These are phyloP conservation scores for Eimeria necatrix DNA, from an alignment of 169 alveolate species.

Conservation along the genomic window DNA sequence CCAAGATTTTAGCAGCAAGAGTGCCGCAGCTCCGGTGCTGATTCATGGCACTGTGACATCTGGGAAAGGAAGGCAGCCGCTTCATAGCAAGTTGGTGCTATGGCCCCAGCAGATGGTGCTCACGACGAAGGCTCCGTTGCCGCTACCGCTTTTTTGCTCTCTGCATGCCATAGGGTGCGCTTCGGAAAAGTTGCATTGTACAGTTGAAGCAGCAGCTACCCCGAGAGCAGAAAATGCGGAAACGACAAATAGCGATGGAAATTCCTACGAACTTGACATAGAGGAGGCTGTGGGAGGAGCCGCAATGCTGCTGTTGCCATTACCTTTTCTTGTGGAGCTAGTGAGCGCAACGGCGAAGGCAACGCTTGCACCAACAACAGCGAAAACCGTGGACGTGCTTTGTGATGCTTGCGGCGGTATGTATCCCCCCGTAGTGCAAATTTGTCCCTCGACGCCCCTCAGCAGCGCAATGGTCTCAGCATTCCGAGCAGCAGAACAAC, in stretches of 20 bases:
- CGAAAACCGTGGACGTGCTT: not conserved
- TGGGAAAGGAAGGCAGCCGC: not conserved
- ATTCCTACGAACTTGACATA: not conserved
- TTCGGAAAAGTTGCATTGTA: not conserved
- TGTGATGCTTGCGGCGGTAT: constrained; percentile 18
- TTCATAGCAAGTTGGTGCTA: not conserved
- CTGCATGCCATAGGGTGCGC: constrained; percentile 31
- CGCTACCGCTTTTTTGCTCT: constrained; percentile 24
- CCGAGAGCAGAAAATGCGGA: not conserved
- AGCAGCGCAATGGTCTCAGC: not conserved
- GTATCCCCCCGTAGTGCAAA: not conserved
- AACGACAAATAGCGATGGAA: not conserved
- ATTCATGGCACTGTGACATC: constrained; percentile 4
- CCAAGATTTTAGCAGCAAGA: not conserved
- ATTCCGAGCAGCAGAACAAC: constrained; percentile 21
- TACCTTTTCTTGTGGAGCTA: not conserved
- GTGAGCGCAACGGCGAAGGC: not conserved
- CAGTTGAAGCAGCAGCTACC: constrained; percentile 30
- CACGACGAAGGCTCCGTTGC: not conserved
- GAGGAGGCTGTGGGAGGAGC: constrained; percentile 16
- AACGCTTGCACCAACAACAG: not conserved
- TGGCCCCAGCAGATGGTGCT: constrained; percentile 39
- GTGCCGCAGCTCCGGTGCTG: constrained; percentile 6
- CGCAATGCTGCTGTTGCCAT: constrained; percentile 40
- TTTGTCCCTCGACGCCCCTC: not conserved